A percentile compares a stretch with the other conserved stretches of the same genome.
Evolutionary conservation across 2,329 filamentous ascomycete genomes (phyloP).

Genomic region (Monosporascus sp.): DNA sequence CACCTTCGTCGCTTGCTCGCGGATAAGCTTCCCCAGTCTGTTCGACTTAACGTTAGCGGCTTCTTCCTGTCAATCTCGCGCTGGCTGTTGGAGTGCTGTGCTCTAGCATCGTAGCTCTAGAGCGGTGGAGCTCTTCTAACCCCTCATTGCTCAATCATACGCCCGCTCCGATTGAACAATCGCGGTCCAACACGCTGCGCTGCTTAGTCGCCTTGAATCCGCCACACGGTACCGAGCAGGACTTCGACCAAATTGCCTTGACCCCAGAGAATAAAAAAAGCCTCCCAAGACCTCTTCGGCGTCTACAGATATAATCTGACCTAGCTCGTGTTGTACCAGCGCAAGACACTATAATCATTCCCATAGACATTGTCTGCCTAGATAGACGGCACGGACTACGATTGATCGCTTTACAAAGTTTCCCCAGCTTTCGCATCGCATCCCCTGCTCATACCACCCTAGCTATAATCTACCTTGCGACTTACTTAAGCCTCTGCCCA

Average conservation of each 20-base stretch:
- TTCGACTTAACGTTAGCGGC: background rate
- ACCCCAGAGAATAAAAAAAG: background rate
- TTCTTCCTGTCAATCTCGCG: background rate
- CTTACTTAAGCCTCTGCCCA: background rate
- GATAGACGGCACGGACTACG: background rate
- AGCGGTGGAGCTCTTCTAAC: background rate
- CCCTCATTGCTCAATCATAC: conserved; percentile 3
- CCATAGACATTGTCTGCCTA: background rate
- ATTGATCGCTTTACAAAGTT: background rate
- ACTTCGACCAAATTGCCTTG: conserved; percentile 1
- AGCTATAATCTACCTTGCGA: background rate
- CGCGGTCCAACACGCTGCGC: background rate
- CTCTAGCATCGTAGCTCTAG: background rate
- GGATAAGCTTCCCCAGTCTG: background rate
- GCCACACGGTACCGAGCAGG: background rate
- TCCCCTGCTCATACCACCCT: background rate
- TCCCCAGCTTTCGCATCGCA: background rate
- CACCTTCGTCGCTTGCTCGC: background rate
- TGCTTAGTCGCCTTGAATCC: background rate
- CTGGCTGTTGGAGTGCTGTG: background rate
- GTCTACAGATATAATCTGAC: too few species aligned
- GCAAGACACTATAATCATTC: background rate
- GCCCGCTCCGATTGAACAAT: background rate
- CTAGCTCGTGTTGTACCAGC: background rate
- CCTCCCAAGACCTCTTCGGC: too few species aligned